A percentile compares a stretch with the other conserved stretches of the same genome.
phyloP scores from a whole-genome alignment of 495 filamentous ascomycete genomes.

The Sporormia fimetaria region DNA sequence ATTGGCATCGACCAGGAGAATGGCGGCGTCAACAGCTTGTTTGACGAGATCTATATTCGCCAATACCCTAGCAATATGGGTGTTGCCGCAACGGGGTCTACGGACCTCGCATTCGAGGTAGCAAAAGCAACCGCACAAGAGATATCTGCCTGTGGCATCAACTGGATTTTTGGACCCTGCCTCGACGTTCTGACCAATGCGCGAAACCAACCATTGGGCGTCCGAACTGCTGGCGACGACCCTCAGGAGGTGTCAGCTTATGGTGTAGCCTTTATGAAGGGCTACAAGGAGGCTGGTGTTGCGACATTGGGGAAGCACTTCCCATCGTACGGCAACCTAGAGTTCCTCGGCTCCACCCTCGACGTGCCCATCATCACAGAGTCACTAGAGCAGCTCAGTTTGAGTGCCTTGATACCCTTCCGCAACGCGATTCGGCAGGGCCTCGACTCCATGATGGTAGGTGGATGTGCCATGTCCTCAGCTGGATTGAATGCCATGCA shows the following conservation, averaged over 20 bases:
- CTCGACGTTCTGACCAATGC: slow-evolving; percentile 86
- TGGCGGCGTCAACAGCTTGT: slow-evolving; percentile 87
- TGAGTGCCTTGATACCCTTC: slow-evolving; percentile 76
- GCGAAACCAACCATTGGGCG: slow-evolving; percentile 73
- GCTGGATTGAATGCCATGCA: slow-evolving; percentile 84
- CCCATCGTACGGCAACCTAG: slow-evolving; percentile 84
- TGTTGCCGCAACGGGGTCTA: slow-evolving; percentile 71
- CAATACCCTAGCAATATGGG: slow-evolving; percentile 91
- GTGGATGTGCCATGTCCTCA: slow-evolving; percentile 77
- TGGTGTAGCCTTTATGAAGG: slow-evolving; percentile 75
- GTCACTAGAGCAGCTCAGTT: slow-evolving; percentile 72
- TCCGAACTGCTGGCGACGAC: slow-evolving; percentile 73
- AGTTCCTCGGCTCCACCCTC: slow-evolving; percentile 72
- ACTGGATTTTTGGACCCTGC: slow-evolving; percentile 81
- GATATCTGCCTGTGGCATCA: slow-evolving; percentile 74
- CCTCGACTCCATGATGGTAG: slow-evolving; percentile 85
- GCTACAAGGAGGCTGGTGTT: slow-evolving; percentile 74
- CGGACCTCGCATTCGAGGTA: slow-evolving; percentile 64
- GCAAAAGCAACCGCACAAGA: slow-evolving; percentile 81
- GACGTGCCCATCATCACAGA: slow-evolving; percentile 90
- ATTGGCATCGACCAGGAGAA: slow-evolving; percentile 89
- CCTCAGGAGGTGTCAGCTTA: slow-evolving; percentile 83
- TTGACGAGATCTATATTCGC: slow-evolving; percentile 80
- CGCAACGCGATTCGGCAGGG: slow-evolving; percentile 73
- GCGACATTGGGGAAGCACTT: slow-evolving; percentile 88